Conservation (phyloP, 2,329 filamentous ascomycete species). For the Aspergillus clavatus region DNA sequence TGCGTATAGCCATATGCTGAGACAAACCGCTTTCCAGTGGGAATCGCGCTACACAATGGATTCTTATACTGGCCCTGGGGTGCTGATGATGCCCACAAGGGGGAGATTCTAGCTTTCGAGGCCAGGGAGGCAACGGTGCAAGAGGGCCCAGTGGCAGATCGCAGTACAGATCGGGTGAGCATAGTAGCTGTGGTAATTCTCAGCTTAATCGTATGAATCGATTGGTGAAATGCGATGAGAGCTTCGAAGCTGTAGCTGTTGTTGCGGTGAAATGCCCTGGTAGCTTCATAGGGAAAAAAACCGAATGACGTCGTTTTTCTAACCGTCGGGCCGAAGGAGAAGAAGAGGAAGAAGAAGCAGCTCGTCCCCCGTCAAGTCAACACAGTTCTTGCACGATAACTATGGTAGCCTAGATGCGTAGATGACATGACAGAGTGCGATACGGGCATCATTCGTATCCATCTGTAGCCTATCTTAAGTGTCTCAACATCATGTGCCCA, state of each 20-base stretch:
- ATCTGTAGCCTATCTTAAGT: no score
- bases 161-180: constrained; percentile 25
- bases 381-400: no score
- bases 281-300: constrained; percentile 3
- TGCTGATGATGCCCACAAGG: constrained; percentile 6
- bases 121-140: constrained; percentile 9
- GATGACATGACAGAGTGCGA: no score
- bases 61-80: background rate
- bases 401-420: no score
- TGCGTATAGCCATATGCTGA: constrained; percentile 49
- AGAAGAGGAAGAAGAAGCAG: no score
- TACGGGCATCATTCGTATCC: no score
- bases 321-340: constrained; percentile 19
- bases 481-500: no score
- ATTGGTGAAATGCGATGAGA: no score
- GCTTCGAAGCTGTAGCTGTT: background rate
- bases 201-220: background rate
- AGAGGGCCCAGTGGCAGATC: constrained; percentile 16
- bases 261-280: background rate
- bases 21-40: constrained; percentile 33
- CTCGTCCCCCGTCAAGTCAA: no score
- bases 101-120: constrained; percentile 12
- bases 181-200: constrained; percentile 13
- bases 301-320: constrained; percentile 20
- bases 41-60: constrained; percentile 9